Evolutionary conservation across 768 basidiomycete species (phyloP).

Genomic region (Amanita phalloides): DNA sequence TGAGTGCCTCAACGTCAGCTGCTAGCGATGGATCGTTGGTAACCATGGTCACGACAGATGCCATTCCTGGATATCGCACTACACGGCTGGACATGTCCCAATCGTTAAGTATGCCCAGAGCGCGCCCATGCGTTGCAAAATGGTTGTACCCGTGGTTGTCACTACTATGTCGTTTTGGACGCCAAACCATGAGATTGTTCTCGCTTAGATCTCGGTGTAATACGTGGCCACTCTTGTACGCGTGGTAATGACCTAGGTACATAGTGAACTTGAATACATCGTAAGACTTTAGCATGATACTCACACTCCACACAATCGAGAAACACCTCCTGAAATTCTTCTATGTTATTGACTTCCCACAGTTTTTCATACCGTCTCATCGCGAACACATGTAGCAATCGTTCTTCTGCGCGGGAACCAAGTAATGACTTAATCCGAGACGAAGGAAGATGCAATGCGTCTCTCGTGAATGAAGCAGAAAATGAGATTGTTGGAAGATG

Average conservation of each 20-base stretch:
- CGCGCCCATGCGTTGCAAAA: neutral
- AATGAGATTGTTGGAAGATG: slow-evolving; percentile 2
- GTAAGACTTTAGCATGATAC: neutral
- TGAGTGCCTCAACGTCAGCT: slow-evolving; percentile 1
- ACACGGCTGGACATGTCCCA: slow-evolving; percentile 15
- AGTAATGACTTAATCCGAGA: neutral
- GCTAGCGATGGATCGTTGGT: neutral
- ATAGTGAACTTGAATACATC: neutral
- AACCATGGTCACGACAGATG: slow-evolving; percentile 3
- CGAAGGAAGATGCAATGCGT: neutral
- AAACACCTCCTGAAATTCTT: slow-evolving; percentile 7
- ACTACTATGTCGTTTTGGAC: neutral
- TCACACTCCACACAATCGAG: slow-evolving; percentile 8
- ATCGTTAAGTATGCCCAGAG: slow-evolving; percentile 17
- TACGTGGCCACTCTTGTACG: slow-evolving; percentile 10
- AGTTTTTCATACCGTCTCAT: slow-evolving; percentile 5
- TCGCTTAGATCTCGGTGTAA: slow-evolving; percentile 22
- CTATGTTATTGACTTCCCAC: slow-evolving; percentile 4
- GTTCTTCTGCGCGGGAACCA: neutral
- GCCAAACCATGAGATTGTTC: slow-evolving; percentile 19
- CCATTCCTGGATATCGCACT: slow-evolving; percentile 1
- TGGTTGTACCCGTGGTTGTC: neutral
- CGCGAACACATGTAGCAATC: slow-evolving; percentile 1
- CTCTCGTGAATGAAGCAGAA: slow-evolving; percentile 4
- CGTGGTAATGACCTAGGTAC: slow-evolving; percentile 13